Evolutionary conservation across 345 rosid species (phyloP), one percentile per base, ranked within the genome.

Genomic region (Lepidium africanum): DNA sequence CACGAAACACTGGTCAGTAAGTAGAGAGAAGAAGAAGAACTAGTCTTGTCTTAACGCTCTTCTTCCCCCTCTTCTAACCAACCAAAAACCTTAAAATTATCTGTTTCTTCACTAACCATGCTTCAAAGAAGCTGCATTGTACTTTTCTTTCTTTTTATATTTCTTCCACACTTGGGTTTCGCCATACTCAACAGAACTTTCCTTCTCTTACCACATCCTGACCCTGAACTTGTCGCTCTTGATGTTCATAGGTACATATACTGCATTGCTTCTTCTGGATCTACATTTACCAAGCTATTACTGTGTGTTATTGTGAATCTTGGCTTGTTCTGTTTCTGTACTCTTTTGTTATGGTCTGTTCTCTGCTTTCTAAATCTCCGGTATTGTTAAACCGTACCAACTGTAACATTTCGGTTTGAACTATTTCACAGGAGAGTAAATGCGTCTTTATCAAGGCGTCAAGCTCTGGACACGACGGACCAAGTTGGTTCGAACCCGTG

Each of bases 381-480:
- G 36, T 69, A 63, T 5, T 23, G 0, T 52, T 52, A 11, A 47
- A 12, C 50, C 69, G 63, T 9, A 41, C 62, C 3, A 25, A 59
- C 5, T 53, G 6, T 63, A 54, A 37, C 16, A 8, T 32, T 46
- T 13, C 51, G 64, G 45, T 56, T 64, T 54, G 30, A n/a, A n/a
- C 4, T 14, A 14, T 38, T 63, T 69, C 1, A 7, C 83, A 94
- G 99, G 66, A 87, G 82, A 80, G 92, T 89, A 37, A 89, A 91
- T 81, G 95, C 80, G n/a, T 87, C 99, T 27, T 13, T 91, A 3
- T 75, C 87, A 48, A 94, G 96, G 73, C 81, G 96, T 66, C 81
- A 81, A 56, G 73, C 74, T 72, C 75, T 85, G 19, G 83, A 87
- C 41, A 37, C 72, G 23, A 67, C 76, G 21, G 90, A 83, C 33